A percentile compares a stretch with the other conserved stretches of the same genome.
Conservation (phyloP, 1,284 basidiomycete species). For the Austroboletus niveus region DNA sequence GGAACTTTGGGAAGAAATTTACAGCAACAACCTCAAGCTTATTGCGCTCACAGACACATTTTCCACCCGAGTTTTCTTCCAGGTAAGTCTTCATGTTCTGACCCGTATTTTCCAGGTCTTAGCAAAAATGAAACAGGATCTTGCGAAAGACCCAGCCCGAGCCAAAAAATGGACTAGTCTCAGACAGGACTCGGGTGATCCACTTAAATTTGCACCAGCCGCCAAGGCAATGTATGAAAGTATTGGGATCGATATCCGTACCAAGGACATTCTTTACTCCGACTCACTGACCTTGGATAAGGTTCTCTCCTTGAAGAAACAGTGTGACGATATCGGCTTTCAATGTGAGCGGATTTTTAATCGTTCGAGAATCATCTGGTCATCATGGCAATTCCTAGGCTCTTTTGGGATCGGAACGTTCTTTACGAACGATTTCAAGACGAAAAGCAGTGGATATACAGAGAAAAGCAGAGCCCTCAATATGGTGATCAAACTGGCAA, state of each 20-base stretch:
- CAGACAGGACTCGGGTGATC: conserved; percentile 92
- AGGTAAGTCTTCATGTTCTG: conserved; percentile 39
- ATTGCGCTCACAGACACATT: conserved; percentile 93
- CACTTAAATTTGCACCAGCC: conserved; percentile 69
- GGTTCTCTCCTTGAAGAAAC: conserved; percentile 66
- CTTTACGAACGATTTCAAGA: conserved; percentile 85
- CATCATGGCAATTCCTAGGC: conserved; percentile 34
- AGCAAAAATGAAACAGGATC: conserved; percentile 45
- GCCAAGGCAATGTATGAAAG: conserved; percentile 70
- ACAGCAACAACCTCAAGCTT: conserved; percentile 49
- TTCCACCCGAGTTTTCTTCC: conserved; percentile 81
- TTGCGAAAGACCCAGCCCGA: conserved; percentile 55
- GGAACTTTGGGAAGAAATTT: conserved; percentile 82
- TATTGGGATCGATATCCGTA: conserved; percentile 60
- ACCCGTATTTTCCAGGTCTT: neutral
- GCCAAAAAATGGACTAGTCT: conserved; percentile 76
- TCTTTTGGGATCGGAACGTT: conserved; percentile 92
- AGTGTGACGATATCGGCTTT: conserved; percentile 74
- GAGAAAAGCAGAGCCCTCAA: conserved; percentile 81
- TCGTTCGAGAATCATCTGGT: neutral
- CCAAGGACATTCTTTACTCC: conserved; percentile 80
- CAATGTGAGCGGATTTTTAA: conserved; percentile 45
- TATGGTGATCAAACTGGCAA: conserved; percentile 89
- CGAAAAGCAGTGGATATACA: conserved; percentile 49
- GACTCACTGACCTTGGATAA: conserved; percentile 77